Conservation (phyloP, 2,329 filamentous ascomycete species). For the Xylariomycetidae sp. region DNA sequence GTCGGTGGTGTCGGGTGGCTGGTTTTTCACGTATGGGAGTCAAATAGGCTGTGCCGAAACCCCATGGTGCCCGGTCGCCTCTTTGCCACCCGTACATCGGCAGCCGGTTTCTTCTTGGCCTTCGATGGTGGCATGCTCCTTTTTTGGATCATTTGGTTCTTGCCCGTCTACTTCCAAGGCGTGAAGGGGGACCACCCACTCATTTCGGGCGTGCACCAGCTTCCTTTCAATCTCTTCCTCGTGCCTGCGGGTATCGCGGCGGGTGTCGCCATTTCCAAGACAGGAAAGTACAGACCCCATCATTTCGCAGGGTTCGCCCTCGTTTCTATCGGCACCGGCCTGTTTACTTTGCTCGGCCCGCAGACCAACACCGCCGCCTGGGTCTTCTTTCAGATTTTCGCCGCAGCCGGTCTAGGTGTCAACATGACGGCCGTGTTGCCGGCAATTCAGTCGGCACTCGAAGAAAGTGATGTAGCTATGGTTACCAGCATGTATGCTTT, state of each 20-base stretch:
- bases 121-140: constrained; percentile 31
- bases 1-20: constrained; percentile 8
- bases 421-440: constrained; percentile 31
- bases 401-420: constrained; percentile 32
- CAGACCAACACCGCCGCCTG: constrained; percentile 27
- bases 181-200: constrained; percentile 23
- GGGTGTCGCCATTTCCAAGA: constrained; percentile 21
- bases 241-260: constrained; percentile 9
- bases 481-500: constrained; percentile 31
- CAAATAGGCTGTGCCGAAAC: no score
- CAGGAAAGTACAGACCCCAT: constrained; percentile 13
- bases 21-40: constrained; percentile 1
- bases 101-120: constrained; percentile 23
- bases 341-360: constrained; percentile 29
- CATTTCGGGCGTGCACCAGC: constrained; percentile 20
- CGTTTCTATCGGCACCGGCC: constrained; percentile 28
- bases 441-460: constrained; percentile 28
- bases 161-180: constrained; percentile 38
- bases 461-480: constrained; percentile 22
- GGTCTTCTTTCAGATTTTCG: constrained; percentile 31
- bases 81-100: constrained; percentile 31
- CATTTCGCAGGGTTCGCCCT: constrained; percentile 22
- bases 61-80: constrained; percentile 33
- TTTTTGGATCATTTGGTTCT: constrained; percentile 30
- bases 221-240: constrained; percentile 12